Conservation (phyloP, 257 asterid genomes). For the Solanum bukasovii region DNA sequence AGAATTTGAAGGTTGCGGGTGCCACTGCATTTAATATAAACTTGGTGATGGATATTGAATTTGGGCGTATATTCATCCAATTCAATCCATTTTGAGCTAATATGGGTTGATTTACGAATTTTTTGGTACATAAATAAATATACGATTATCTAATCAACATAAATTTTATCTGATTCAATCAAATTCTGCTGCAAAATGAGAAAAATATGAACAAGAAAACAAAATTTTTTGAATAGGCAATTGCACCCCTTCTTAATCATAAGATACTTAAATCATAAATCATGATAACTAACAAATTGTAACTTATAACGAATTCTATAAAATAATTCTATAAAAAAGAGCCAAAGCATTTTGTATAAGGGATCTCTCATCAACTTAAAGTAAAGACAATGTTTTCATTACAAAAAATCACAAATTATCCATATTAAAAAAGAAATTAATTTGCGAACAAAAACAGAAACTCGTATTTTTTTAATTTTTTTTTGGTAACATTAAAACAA, state of each 20-base stretch:
- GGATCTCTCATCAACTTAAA: neutral
- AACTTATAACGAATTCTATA: neutral
- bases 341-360: neutral
- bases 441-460: too few relatives aligned
- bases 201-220: neutral
- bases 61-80: neutral
- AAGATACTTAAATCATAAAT: neutral
- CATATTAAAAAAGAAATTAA: too few relatives aligned
- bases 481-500: too few relatives aligned
- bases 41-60: neutral
- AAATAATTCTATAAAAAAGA: too few relatives aligned
- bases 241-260: neutral
- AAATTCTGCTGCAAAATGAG: neutral
- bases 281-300: neutral
- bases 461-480: too few relatives aligned
- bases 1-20: neutral
- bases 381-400: neutral
- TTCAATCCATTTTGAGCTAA: neutral
- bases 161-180: neutral
- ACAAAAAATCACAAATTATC: too few relatives aligned
- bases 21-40: neutral
- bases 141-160: neutral
- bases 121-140: neutral
- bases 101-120: neutral
- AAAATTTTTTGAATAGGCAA: neutral